A percentile compares a stretch with the other conserved stretches of the same genome.
Conservation (phyloP, 768 basidiomycete genomes). For the Termitomyces sp. region DNA sequence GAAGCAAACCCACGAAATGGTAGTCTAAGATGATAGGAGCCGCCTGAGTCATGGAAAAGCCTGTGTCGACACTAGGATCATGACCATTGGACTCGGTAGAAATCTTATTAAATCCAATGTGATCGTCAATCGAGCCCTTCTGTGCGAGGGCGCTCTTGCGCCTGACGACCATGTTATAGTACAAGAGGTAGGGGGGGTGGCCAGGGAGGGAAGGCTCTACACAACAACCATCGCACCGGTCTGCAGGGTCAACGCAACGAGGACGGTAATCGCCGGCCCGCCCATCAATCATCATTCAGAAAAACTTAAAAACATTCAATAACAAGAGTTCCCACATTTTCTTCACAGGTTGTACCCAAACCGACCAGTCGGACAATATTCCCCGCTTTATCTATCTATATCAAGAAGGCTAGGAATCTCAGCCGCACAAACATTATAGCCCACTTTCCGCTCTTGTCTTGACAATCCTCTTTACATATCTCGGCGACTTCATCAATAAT, state of each 20-base stretch:
- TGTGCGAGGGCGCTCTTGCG: constrained; percentile 2
- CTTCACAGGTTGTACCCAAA: neutral
- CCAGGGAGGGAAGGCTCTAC: neutral
- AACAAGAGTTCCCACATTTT: neutral
- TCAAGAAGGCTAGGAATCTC: constrained; percentile 51
- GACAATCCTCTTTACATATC: constrained; percentile 46
- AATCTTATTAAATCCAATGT: neutral
- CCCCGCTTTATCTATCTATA: constrained; percentile 9
- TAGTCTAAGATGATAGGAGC: constrained; percentile 34
- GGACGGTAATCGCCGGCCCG: neutral
- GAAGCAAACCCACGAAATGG: constrained; percentile 21
- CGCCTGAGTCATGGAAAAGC: constrained; percentile 23
- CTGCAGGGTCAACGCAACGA: neutral
- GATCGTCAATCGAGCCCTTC: neutral
- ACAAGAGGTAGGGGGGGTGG: neutral
- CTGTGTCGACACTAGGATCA: constrained; percentile 16
- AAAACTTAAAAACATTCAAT: no score
- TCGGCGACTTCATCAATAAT: constrained; percentile 62
- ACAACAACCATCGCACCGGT: neutral
- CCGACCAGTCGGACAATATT: neutral
- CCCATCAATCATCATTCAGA: neutral
- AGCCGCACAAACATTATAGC: constrained; percentile 69
- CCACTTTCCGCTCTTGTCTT: constrained; percentile 59
- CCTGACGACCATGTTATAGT: constrained; percentile 6
- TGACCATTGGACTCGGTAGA: neutral